phyloP scores from a whole-genome alignment of 352 stramenopile genomes.

The Phytophthora boehmeriae region DNA sequence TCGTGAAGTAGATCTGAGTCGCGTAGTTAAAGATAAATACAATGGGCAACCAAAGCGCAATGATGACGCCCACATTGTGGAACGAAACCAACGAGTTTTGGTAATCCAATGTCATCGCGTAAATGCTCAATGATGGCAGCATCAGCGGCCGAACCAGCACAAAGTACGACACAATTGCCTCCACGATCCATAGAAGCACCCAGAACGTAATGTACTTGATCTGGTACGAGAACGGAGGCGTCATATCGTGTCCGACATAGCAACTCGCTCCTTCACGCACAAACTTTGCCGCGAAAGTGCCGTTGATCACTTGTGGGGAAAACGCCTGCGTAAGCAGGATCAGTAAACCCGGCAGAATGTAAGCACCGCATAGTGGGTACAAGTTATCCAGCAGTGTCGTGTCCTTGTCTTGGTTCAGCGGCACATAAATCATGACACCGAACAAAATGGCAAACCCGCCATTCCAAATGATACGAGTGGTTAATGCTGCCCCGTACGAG shows the following conservation, averaged over 20 bases:
- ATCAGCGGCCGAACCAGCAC: constrained; percentile 69
- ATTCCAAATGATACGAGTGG: constrained; percentile 66
- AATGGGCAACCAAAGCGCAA: constrained; percentile 69
- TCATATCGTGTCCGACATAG: constrained; percentile 75
- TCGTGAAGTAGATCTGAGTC: constrained; percentile 84
- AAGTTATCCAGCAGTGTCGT: constrained; percentile 53
- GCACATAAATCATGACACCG: constrained; percentile 65
- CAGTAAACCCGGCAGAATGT: constrained; percentile 54
- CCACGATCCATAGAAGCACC: constrained; percentile 59
- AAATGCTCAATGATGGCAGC: constrained; percentile 71
- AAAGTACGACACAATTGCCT: constrained; percentile 70
- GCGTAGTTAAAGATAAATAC: constrained; percentile 84
- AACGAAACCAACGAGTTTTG: constrained; percentile 73
- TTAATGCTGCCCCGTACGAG: constrained; percentile 59
- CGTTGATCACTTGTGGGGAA: constrained; percentile 52
- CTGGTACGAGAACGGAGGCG: constrained; percentile 56
- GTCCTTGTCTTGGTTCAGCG: constrained; percentile 50
- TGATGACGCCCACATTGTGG: constrained; percentile 74
- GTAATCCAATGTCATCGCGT: constrained; percentile 73
- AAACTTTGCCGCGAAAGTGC: constrained; percentile 73
- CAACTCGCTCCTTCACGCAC: constrained; percentile 73
- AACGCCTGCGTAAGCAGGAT: constrained; percentile 60
- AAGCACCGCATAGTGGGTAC: constrained; percentile 45
- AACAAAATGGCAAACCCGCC: constrained; percentile 62
- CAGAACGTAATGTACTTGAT: constrained; percentile 76